A percentile compares a stretch with the other conserved stretches of the same genome.
Evolutionary conservation across 441 rosid genomes (phyloP).

Genomic region (Erysimum pusillum): DNA sequence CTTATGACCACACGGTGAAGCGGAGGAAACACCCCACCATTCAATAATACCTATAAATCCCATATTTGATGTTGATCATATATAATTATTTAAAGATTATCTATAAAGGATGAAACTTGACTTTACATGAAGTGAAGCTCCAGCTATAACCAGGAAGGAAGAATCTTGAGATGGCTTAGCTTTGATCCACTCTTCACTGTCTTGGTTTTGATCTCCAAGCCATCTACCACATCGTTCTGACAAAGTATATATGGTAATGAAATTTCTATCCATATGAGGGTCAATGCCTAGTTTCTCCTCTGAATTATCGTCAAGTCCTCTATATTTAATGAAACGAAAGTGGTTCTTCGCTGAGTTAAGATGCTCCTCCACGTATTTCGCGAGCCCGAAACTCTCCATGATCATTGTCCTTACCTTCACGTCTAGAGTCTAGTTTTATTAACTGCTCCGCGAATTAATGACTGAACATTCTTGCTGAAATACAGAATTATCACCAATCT

Average conservation of each 20-base stretch:
- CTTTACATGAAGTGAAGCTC: slow-evolving; percentile 57
- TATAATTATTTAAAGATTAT: background rate
- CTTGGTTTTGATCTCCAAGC: slow-evolving; percentile 54
- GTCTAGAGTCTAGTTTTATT: slow-evolving; percentile 56
- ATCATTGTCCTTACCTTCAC: slow-evolving; percentile 64
- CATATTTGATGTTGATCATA: background rate
- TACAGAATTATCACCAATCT: background rate
- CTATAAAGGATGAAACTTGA: background rate
- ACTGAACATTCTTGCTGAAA: slow-evolving; percentile 49
- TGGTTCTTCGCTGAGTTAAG: slow-evolving; percentile 60
- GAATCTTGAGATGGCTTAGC: slow-evolving; percentile 54
- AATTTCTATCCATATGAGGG: slow-evolving; percentile 71
- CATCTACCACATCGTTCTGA: slow-evolving; percentile 55
- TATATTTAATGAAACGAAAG: slow-evolving; percentile 59
- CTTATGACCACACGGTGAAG: slow-evolving; percentile 47
- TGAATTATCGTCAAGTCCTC: slow-evolving; percentile 36
- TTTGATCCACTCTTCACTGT: slow-evolving; percentile 56
- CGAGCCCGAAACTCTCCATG: slow-evolving; percentile 64
- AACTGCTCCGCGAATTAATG: slow-evolving; percentile 52
- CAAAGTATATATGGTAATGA: slow-evolving; percentile 58
- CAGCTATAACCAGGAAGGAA: slow-evolving; percentile 56
- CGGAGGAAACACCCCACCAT: slow-evolving; percentile 50
- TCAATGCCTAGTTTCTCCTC: slow-evolving; percentile 45
- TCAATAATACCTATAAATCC: slow-evolving; percentile 46
- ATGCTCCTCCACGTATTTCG: slow-evolving; percentile 53